Conservation (phyloP, 345 rosid species). For the Aquilaria malaccensis region DNA sequence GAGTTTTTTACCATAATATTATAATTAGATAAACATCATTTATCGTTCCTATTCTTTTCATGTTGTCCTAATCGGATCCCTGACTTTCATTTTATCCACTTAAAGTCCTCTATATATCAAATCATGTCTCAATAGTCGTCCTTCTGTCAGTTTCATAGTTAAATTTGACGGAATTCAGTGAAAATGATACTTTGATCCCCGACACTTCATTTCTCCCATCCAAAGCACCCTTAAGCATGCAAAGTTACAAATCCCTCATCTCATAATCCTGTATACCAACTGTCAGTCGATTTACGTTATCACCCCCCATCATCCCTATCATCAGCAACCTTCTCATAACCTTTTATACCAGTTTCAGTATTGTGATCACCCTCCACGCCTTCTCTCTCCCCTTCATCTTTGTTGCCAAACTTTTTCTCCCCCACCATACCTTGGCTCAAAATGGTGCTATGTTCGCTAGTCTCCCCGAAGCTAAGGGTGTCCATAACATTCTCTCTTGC, state of each 20-base stretch:
- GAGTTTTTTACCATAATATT: too few relatives aligned
- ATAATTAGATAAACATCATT: too few relatives aligned
- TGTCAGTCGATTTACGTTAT: slow-evolving; percentile 17
- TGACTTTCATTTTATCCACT: too few relatives aligned
- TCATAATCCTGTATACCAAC: not conserved
- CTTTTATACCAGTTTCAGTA: slow-evolving; percentile 29
- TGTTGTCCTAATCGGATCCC: too few relatives aligned
- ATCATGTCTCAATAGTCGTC: too few relatives aligned
- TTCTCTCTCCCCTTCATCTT: slow-evolving; percentile 33
- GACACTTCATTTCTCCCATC: too few relatives aligned
- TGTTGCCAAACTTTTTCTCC: slow-evolving; percentile 29
- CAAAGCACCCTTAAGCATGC: too few relatives aligned
- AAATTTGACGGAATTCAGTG: too few relatives aligned
- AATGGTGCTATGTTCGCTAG: slow-evolving; percentile 33
- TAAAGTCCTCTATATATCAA: too few relatives aligned
- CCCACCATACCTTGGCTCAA: slow-evolving; percentile 40
- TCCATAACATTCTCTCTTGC: slow-evolving; percentile 11
- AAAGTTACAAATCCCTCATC: not conserved
- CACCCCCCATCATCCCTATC: slow-evolving; percentile 19
- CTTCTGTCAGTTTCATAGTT: too few relatives aligned
- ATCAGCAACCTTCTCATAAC: slow-evolving; percentile 5
- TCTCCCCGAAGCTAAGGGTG: slow-evolving; percentile 28
- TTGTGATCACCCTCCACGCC: slow-evolving; percentile 29
- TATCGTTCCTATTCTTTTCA: too few relatives aligned
- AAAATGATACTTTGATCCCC: too few relatives aligned